Evolutionary conservation across 371 early-diverging fungal genomes (phyloP).

Genomic region (Mucor mucedo): DNA sequence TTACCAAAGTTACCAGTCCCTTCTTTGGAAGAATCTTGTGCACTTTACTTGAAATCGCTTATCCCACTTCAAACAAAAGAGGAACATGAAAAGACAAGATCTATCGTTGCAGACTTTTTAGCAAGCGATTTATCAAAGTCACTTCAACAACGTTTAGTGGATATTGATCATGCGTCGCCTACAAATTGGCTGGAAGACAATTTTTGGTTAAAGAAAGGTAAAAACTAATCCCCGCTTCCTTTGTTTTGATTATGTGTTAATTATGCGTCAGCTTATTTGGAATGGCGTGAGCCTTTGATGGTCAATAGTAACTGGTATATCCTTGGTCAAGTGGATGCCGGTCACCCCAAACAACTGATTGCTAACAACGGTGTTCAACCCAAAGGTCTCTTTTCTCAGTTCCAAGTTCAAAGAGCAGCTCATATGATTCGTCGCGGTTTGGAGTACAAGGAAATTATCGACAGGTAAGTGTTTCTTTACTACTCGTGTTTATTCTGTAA

Average conservation of each 20-base stretch:
- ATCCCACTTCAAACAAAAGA: slow-evolving; percentile 61
- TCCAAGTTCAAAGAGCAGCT: slow-evolving; percentile 89
- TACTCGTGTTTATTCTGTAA: not conserved
- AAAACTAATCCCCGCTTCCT: not conserved
- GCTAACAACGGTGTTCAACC: slow-evolving; percentile 25
- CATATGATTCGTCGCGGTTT: slow-evolving; percentile 73
- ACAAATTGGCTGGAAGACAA: slow-evolving; percentile 90
- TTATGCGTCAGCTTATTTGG: slow-evolving; percentile 71
- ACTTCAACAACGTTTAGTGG: slow-evolving; percentile 64
- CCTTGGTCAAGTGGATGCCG: slow-evolving; percentile 67
- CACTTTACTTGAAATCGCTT: slow-evolving; percentile 72
- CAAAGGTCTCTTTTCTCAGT: slow-evolving; percentile 67
- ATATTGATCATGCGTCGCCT: slow-evolving; percentile 63
- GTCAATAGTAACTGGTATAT: slow-evolving; percentile 94
- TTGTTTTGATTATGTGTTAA: too few species aligned
- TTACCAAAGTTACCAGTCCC: slow-evolving; percentile 87
- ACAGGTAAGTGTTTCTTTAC: slow-evolving; percentile 43
- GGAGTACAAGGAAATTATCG: slow-evolving; percentile 75
- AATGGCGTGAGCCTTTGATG: slow-evolving; percentile 86
- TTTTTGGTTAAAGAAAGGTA: slow-evolving; percentile 81
- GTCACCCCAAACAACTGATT: slow-evolving; percentile 62
- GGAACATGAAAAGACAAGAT: slow-evolving; percentile 36
- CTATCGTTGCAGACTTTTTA: slow-evolving; percentile 41
- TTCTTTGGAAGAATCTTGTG: slow-evolving; percentile 71
- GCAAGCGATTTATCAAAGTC: slow-evolving; percentile 34